Base-by-base conservation (phyloP, 148 eudicot species). In the Fagopyrum esculentum region DNA sequence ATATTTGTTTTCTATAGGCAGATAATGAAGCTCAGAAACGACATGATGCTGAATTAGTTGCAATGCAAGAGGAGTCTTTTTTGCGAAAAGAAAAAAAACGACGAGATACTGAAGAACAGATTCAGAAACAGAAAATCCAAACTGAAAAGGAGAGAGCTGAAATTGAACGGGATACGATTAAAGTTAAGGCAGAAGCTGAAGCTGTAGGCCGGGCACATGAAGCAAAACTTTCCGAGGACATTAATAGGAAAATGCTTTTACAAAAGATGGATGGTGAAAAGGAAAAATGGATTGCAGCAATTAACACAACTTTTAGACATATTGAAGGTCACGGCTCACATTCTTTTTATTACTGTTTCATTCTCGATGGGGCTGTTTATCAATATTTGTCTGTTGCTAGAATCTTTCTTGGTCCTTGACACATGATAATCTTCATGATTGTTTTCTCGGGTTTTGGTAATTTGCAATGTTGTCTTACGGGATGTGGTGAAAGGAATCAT, bases 211-310 rank as follows among this genome's bases (percentile, higher is more conserved):
- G 96, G 46, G 98, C 96, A 74, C 93, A 87, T 82, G 93, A 92
- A 77, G 88, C 91, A 75, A 92, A 89, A 77, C 76, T 95, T 77
- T 87, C 93, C 2, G 98, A 92, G 82, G 98, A 89, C 78, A 88
- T 89, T 51, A 89, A 95, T 73, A 86, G 83, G 81, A 90, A 88
- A 83, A 92, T 90, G 97, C 96, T 92, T 76, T 26, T 92, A 43
- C 93, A 92, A 64, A 68, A 73, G 35, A 82, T 95, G 75, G 84
- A 85, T 76, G 98, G 97, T 63, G 98, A 95, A 83, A 92, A 76
- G 75, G 97, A 95, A 70, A 95, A 95, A 86, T 95, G 97, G 98
- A 96, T 95, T 70, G 96, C 96, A 68, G 96, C 97, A 72, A 92
- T 95, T 80, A 95, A 95, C 77, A 89, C 98, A 52, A 87, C 97